phyloP scores from a whole-genome alignment of 441 rosid species.

The Erysimum cheiri region DNA sequence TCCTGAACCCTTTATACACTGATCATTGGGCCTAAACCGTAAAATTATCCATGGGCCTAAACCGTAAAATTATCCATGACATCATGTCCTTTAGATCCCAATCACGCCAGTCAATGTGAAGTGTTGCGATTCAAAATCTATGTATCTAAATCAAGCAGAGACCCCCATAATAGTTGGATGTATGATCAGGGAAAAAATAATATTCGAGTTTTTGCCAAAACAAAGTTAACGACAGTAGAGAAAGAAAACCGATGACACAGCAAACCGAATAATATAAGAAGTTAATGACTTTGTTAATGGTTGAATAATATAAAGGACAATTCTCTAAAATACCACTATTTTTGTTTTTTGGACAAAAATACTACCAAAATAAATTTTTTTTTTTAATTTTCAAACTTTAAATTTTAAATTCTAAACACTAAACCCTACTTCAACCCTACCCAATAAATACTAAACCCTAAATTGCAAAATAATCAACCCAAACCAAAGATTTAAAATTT shows the following conservation, averaged over 20 bases:
- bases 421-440: too few species aligned
- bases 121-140: background rate
- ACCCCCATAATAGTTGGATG: background rate
- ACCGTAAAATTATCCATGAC: background rate
- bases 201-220: background rate
- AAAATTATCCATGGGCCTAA: constrained; percentile 9
- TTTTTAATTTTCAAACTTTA: too few species aligned
- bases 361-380: too few species aligned
- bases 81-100: background rate
- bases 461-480: too few species aligned
- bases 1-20: too few species aligned
- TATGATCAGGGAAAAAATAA: background rate
- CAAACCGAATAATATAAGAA: background rate
- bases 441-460: too few species aligned
- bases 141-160: background rate
- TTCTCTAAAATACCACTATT: too few species aligned
- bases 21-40: background rate
- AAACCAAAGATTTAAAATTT: too few species aligned
- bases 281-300: background rate
- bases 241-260: background rate
- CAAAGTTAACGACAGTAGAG: background rate
- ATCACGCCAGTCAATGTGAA: background rate
- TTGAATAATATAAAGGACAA: background rate
- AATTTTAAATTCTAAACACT: too few species aligned
- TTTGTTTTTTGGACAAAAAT: too few species aligned